Percentiles rank a stretch among this genome's conserved stretches.
Evolutionary conservation across 192 early-diverging fungal genomes (phyloP).

Genomic region (Coemansia sp.): DNA sequence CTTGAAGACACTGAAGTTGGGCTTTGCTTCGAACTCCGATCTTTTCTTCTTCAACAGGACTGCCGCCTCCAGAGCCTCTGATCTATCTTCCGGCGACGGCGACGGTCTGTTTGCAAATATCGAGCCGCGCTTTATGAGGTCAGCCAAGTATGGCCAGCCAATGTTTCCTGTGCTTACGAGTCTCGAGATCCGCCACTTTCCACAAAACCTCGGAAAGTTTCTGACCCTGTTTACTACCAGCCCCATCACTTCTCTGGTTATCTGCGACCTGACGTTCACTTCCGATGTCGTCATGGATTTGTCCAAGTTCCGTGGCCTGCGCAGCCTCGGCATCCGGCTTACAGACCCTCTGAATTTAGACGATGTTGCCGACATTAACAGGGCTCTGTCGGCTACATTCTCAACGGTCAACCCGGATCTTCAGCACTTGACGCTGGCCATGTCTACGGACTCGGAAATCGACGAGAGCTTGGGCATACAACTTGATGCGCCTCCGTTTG

Average conservation of each 20-base stretch:
- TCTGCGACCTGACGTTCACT: background rate
- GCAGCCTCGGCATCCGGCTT: background rate
- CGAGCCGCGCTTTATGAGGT: no score
- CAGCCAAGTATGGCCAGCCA: background rate
- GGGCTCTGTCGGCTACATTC: background rate
- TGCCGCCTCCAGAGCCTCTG: no score
- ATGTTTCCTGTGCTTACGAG: conserved; percentile 19
- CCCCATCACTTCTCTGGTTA: conserved; percentile 4
- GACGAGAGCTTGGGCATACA: background rate
- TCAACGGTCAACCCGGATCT: background rate
- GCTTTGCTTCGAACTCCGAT: no score
- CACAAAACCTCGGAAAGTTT: background rate
- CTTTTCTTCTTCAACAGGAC: no score
- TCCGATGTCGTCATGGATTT: background rate
- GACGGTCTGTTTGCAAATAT: no score
- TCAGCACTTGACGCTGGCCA: conserved; percentile 2
- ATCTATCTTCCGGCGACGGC: no score
- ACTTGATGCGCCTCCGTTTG: background rate
- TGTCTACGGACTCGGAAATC: background rate
- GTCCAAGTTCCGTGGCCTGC: conserved; percentile 8
- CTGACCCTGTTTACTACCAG: conserved; percentile 10
- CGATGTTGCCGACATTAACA: background rate
- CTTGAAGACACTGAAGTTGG: no score
- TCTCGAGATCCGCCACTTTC: conserved; percentile 15
- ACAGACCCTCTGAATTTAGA: background rate